A percentile compares a stretch with the other conserved stretches of the same genome.
Conservation (phyloP, 441 rosid genomes). For the Brassica hybrid region DNA sequence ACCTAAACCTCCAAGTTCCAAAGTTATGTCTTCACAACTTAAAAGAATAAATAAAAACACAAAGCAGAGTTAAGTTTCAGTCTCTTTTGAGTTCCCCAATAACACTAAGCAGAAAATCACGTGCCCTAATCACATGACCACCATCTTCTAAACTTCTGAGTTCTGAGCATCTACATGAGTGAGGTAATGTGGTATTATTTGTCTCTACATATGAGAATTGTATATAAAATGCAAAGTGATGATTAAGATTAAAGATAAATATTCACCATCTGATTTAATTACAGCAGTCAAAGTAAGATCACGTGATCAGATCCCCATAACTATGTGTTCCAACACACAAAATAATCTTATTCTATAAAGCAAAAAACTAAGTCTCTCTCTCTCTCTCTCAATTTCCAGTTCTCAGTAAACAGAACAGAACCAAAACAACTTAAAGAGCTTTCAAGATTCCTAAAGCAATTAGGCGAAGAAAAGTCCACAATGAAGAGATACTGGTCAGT, state of each 20-base stretch:
- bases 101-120: conserved; percentile 37
- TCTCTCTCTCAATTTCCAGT: conserved; percentile 18
- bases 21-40: conserved; percentile 25
- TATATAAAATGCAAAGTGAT: neutral
- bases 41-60: neutral
- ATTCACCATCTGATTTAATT: neutral
- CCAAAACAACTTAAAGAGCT: conserved; percentile 6
- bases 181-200: conserved; percentile 36
- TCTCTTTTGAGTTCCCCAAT: conserved; percentile 45
- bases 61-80: conserved; percentile 36
- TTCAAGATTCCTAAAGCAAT: conserved; percentile 44
- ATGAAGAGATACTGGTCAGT: conserved; percentile 52
- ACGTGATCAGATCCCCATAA: conserved; percentile 49
- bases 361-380: conserved; percentile 29
- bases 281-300: conserved; percentile 42
- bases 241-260: conserved; percentile 37
- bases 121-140: conserved; percentile 44
- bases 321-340: conserved; percentile 29
- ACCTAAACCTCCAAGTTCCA: conserved; percentile 37
- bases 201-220: conserved; percentile 19
- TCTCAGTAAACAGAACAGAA: conserved; percentile 9
- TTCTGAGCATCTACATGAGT: conserved; percentile 34
- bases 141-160: conserved; percentile 33
- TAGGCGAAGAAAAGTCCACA: conserved; percentile 22
- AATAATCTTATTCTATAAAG: conserved; percentile 27